Evolutionary conservation across 495 filamentous ascomycete species (phyloP).

Genomic region (Penicillium parvum): DNA sequence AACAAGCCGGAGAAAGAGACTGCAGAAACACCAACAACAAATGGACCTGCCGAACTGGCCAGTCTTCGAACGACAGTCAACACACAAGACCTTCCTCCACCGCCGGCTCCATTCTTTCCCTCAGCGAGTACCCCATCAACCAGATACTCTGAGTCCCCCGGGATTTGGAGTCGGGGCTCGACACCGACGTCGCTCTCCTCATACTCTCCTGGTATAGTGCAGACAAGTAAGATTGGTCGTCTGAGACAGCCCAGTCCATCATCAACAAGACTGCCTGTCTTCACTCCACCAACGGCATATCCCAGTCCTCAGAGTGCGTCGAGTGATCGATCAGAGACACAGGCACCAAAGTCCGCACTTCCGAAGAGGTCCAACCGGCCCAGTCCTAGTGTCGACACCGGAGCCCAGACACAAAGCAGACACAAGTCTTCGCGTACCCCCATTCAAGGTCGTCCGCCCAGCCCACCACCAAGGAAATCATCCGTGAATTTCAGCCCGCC

Average conservation of each 20-base stretch:
- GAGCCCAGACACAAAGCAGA: background rate
- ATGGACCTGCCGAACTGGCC: slow-evolving; percentile 39
- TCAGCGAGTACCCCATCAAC: slow-evolving; percentile 87
- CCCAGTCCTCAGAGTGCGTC: slow-evolving; percentile 56
- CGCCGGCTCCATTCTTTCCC: slow-evolving; percentile 60
- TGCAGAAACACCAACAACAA: slow-evolving; percentile 13
- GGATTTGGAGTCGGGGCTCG: slow-evolving; percentile 81
- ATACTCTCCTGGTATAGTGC: slow-evolving; percentile 78
- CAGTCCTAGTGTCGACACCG: slow-evolving; percentile 1
- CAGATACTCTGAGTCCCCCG: slow-evolving; percentile 86
- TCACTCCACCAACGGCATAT: slow-evolving; percentile 40
- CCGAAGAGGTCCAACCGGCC: slow-evolving; percentile 2
- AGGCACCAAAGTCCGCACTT: slow-evolving; percentile 54
- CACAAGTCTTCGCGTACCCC: background rate
- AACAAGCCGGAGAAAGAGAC: slow-evolving; percentile 14
- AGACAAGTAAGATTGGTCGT: slow-evolving; percentile 55
- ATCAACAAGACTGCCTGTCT: slow-evolving; percentile 62
- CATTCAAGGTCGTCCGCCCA: slow-evolving; percentile 47
- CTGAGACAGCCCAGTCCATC: slow-evolving; percentile 61
- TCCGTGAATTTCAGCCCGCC: slow-evolving; percentile 49
- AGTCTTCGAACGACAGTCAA: slow-evolving; percentile 41
- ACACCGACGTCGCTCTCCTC: slow-evolving; percentile 96
- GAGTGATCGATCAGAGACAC: slow-evolving; percentile 58
- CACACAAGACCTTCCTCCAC: slow-evolving; percentile 60
- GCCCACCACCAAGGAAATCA: slow-evolving; percentile 59